phyloP scores from a whole-genome alignment of 768 basidiomycete genomes.

The Boletus rubropictus region DNA sequence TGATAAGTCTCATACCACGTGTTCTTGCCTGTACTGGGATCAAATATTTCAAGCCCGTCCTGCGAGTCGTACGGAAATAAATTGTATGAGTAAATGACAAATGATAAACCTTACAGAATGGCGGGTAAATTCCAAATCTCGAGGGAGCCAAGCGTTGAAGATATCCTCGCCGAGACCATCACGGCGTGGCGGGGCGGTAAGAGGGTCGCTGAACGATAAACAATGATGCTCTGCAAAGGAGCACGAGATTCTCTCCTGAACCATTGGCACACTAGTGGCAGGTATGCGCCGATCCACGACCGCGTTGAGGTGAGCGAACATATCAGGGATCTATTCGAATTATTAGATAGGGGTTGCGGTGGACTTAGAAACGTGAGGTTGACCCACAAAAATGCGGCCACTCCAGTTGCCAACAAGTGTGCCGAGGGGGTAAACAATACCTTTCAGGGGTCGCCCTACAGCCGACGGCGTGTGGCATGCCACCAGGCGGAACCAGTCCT shows the following conservation, averaged over 20 bases:
- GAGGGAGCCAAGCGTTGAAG: constrained; percentile 46
- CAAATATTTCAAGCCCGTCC: constrained; percentile 39
- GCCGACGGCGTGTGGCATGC: constrained; percentile 37
- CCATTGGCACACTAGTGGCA: constrained; percentile 22
- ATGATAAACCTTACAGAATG: constrained; percentile 27
- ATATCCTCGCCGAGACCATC: constrained; percentile 38
- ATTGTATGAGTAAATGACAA: neutral
- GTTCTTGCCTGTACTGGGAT: constrained; percentile 35
- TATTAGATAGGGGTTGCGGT: constrained; percentile 19
- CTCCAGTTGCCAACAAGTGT: constrained; percentile 42
- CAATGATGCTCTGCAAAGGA: constrained; percentile 45
- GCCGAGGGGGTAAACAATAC: constrained; percentile 40
- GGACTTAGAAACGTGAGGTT: constrained; percentile 4
- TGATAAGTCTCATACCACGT: constrained; percentile 43
- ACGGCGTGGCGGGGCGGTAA: constrained; percentile 32
- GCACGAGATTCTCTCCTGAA: constrained; percentile 37
- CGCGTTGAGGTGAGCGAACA: constrained; percentile 22
- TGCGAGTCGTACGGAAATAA: constrained; percentile 19
- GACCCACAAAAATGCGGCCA: constrained; percentile 42
- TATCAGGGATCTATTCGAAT: constrained; percentile 22
- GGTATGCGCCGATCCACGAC: constrained; percentile 17
- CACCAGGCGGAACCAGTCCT: constrained; percentile 45
- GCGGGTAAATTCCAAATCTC: constrained; percentile 29
- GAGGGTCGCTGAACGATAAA: constrained; percentile 33
- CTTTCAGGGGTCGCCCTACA: constrained; percentile 34